A percentile compares a stretch with the other conserved stretches of the same genome.
These are phyloP conservation scores for Boletellus dicymbophilus DNA, from an alignment of 1,284 basidiomycete species.

Conservation along the genomic window DNA sequence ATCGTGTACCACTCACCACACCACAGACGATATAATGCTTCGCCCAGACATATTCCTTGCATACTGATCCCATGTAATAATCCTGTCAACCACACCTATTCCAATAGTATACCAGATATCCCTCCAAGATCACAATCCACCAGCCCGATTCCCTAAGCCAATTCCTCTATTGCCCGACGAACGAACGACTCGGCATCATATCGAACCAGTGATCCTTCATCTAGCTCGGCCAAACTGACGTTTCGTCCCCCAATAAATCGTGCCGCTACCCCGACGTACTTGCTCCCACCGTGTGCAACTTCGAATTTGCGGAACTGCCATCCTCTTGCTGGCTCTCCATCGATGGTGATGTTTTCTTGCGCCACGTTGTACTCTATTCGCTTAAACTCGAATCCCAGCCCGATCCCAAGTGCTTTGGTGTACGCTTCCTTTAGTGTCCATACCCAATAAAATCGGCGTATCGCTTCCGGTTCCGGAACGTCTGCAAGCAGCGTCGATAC, in stretches of 20 bases:
- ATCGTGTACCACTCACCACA: conserved; percentile 27
- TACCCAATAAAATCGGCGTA: conserved; percentile 69
- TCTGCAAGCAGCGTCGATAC: conserved; percentile 41
- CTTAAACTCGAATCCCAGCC: conserved; percentile 78
- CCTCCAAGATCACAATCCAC: background rate
- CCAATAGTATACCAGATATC: conserved; percentile 7
- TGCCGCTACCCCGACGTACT: conserved; percentile 68
- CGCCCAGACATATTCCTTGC: conserved; percentile 42
- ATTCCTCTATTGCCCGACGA: conserved; percentile 43
- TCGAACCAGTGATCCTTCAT: conserved; percentile 41
- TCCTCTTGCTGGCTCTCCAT: conserved; percentile 54
- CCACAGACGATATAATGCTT: conserved; percentile 34
- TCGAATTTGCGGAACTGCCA: conserved; percentile 70
- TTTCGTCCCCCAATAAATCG: conserved; percentile 46
- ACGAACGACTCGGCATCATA: conserved; percentile 50
- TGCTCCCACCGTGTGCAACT: conserved; percentile 43
- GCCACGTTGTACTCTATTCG: conserved; percentile 68
- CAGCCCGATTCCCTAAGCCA: conserved; percentile 29
- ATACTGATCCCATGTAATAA: conserved; percentile 32
- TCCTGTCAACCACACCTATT: background rate
- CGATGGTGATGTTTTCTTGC: conserved; percentile 53
- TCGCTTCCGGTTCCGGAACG: conserved; percentile 42
- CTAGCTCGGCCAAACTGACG: conserved; percentile 25
- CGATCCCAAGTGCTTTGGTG: conserved; percentile 79
- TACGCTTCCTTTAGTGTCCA: conserved; percentile 91